Base-by-base conservation (phyloP, 768 basidiomycete species). In the Rhodotorula diobovata region DNA sequence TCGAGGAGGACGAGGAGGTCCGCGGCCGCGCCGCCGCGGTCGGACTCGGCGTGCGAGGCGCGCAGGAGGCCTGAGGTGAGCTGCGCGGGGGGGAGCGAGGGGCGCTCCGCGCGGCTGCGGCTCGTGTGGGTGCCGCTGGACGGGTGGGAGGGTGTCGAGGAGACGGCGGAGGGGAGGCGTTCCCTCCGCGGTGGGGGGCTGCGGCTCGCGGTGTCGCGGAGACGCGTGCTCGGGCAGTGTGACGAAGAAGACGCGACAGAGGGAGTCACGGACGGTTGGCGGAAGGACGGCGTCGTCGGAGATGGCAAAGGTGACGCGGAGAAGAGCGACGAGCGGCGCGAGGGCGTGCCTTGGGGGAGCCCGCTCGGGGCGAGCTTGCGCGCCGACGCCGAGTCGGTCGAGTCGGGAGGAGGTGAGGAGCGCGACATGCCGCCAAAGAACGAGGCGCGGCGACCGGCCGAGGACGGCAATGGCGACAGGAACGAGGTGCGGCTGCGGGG, bases 1-100 rank as follows among this genome's bases (percentile, higher is more conserved):
- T 94, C 93, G 65, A 97, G 84, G 78, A 99, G 95, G 76, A 91
- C 89, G 70, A 97, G 79, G 25, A 99, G 85, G 81, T 99, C 96
- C 67, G 87, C 86, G 76, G 95, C 91, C 0, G 6, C 41, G 41
- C 90, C 90, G 59, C 96, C 94, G 73, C 88, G 89, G 35, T 92
- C 86, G 10, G 92, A 93, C 79, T 98, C 95, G 5, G 94, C 89
- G 79, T 99, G 94, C 2, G 93, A 94, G 0, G 95, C 95, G 34
- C 91, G 91, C 54, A 94, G 87, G 43, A 99, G 84, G 5, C 93
- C 93, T 68, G 90, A 92, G 46, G 89, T 91, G n/a, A 97, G 84
- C 51, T 35, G 30, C 32, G 59, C 30, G 35, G 60, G 63, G 43
- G 66, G 51, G 35, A 68, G 37, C 5, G 55, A 1, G 16, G 35